These are phyloP conservation scores for Penicillium robsamsonii DNA, from an alignment of 495 filamentous ascomycete species.

Conservation along the genomic window DNA sequence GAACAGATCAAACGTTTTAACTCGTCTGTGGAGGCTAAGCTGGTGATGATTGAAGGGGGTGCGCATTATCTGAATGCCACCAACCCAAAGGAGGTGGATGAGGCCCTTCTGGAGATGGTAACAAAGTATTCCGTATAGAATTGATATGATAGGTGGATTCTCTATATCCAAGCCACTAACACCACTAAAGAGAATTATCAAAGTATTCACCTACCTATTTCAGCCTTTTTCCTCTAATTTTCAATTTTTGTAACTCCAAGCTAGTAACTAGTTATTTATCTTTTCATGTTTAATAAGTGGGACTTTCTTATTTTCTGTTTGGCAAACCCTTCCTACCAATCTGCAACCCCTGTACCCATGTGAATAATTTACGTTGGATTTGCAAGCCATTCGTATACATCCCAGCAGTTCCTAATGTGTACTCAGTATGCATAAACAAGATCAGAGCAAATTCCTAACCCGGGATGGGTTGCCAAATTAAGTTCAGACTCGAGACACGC, in stretches of 20 bases:
- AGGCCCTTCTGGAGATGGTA: conserved; percentile 52
- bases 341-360: neutral
- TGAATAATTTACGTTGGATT: neutral
- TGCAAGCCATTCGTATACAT: neutral
- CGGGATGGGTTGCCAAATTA: neutral
- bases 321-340: neutral
- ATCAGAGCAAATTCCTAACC: neutral
- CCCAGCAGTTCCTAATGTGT: neutral
- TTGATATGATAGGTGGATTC: too few relatives aligned
- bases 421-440: too few relatives aligned
- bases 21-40: conserved; percentile 47
- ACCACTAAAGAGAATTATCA: too few relatives aligned
- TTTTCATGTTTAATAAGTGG: neutral
- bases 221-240: too few relatives aligned
- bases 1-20: conserved; percentile 61
- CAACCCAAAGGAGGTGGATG: conserved; percentile 53
- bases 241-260: too few relatives aligned
- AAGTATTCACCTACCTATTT: too few relatives aligned
- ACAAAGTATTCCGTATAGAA: conserved; percentile 5
- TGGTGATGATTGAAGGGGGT: conserved; percentile 52
- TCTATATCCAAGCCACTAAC: too few relatives aligned
- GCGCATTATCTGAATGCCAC: conserved; percentile 60
- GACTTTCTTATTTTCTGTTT: neutral
- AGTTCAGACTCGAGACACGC: neutral
- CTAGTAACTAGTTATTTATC: too few relatives aligned